phyloP scores from a whole-genome alignment of 2,329 filamentous ascomycete species.

The Botrytis hyacinthi region DNA sequence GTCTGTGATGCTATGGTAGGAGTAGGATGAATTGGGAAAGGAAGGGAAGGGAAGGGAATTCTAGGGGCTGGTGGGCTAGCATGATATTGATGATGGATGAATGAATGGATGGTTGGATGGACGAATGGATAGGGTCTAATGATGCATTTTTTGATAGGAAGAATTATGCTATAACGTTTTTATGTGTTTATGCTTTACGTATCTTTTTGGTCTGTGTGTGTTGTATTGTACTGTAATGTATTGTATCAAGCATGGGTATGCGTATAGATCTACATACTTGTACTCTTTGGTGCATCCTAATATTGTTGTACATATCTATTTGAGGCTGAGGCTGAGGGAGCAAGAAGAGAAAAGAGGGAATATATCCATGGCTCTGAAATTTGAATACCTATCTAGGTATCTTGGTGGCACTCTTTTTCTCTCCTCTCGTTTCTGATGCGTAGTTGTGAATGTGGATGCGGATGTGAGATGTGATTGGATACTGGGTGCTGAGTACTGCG shows the following conservation, averaged over 20 bases:
- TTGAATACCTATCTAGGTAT: not conserved
- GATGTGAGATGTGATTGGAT: too few species aligned
- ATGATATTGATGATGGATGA: not conserved
- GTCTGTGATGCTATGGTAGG: constrained; percentile 1
- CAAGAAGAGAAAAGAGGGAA: not conserved
- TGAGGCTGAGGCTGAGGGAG: not conserved
- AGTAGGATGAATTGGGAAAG: not conserved
- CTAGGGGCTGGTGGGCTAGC: not conserved
- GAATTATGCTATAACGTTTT: constrained; percentile 8
- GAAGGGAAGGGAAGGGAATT: not conserved
- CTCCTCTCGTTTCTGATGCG: not conserved
- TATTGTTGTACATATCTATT: not conserved
- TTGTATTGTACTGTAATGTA: not conserved
- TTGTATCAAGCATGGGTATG: not conserved
- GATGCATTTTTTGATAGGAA: constrained; percentile 12
- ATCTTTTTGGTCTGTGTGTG: not conserved
- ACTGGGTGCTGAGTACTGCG: accelerated
- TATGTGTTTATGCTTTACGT: not conserved
- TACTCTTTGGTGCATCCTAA: not conserved
- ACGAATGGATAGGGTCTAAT: not conserved
- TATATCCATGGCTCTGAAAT: not conserved
- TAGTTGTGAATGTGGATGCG: not conserved
- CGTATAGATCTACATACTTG: accelerated
- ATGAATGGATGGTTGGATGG: not conserved
- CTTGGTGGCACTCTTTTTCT: not conserved